Evolutionary conservation across 306 rosid species (phyloP).

Genomic region (Sicyos edulis): DNA sequence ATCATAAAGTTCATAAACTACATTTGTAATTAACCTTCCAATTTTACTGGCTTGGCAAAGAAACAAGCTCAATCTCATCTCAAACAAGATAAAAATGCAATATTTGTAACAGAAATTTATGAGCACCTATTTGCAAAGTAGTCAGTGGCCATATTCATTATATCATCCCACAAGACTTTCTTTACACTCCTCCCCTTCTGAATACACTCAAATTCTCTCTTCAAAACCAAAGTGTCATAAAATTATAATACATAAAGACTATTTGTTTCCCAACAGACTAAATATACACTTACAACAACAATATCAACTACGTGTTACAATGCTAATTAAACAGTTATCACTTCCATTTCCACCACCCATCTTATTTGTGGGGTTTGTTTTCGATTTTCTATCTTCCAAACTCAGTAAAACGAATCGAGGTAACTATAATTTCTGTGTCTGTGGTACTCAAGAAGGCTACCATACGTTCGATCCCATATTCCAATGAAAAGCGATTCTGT

Average conservation of each 20-base stretch:
- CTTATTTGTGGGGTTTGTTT: slow-evolving; percentile 25
- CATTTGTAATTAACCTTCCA: no score
- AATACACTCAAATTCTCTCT: slow-evolving; percentile 16
- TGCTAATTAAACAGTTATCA: slow-evolving; percentile 16
- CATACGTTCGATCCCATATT: slow-evolving; percentile 79
- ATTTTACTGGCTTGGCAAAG: no score
- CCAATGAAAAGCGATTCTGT: slow-evolving; percentile 78
- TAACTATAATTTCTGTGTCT: slow-evolving; percentile 49
- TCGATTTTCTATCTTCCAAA: not conserved
- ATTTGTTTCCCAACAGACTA: slow-evolving; percentile 28
- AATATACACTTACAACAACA: slow-evolving; percentile 37
- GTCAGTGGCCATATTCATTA: slow-evolving; percentile 13
- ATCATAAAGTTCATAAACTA: no score
- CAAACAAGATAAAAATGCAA: not conserved
- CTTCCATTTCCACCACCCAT: no score
- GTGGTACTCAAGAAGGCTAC: slow-evolving; percentile 78
- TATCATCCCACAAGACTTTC: slow-evolving; percentile 16
- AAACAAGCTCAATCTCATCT: no score
- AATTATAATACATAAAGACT: slow-evolving; percentile 20
- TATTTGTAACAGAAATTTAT: not conserved
- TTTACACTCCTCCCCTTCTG: slow-evolving; percentile 21
- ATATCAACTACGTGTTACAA: slow-evolving; percentile 18
- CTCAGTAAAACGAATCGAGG: slow-evolving; percentile 50
- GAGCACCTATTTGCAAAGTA: slow-evolving; percentile 6
- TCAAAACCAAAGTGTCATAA: slow-evolving; percentile 13